Evolutionary conservation across 306 rosid genomes (phyloP).

Genomic region (Elaeagnus macrophylla): DNA sequence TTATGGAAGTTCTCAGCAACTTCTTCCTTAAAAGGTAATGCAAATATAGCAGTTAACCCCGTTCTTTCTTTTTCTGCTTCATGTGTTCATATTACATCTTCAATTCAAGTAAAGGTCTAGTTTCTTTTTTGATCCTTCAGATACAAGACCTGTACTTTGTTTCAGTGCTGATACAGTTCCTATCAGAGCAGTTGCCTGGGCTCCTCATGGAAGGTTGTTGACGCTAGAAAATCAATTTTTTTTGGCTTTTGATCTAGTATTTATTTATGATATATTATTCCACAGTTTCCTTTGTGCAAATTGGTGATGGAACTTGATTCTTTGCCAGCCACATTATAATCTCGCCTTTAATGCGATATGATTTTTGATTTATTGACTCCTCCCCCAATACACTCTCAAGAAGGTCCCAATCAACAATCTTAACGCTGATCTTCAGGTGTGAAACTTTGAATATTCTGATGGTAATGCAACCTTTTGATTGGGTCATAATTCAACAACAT

Average conservation of each 20-base stretch:
- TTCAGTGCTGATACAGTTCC: slow-evolving; percentile 80
- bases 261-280: background rate
- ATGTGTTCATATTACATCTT: too few species aligned
- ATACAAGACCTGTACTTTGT: slow-evolving; percentile 70
- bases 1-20: slow-evolving; percentile 71
- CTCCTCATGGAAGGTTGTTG: slow-evolving; percentile 70
- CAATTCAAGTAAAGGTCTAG: slow-evolving; percentile 1
- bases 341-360: too few species aligned
- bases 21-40: slow-evolving; percentile 46
- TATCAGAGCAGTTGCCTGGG: slow-evolving; percentile 83
- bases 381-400: too few species aligned
- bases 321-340: background rate
- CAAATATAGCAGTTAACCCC: slow-evolving; percentile 8
- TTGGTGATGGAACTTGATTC: background rate
- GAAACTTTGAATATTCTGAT: too few species aligned
- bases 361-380: too few species aligned
- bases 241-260: background rate
- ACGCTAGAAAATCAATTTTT: slow-evolving; percentile 3
- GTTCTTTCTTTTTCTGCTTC: background rate
- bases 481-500: too few species aligned
- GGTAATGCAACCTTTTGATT: too few species aligned
- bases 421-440: too few species aligned
- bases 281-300: background rate
- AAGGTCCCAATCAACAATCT: too few species aligned
- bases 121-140: slow-evolving; percentile 38